These are phyloP conservation scores for Alisma plantagoaquatica DNA, from an alignment of 106 monocot species.

Conservation along the genomic window DNA sequence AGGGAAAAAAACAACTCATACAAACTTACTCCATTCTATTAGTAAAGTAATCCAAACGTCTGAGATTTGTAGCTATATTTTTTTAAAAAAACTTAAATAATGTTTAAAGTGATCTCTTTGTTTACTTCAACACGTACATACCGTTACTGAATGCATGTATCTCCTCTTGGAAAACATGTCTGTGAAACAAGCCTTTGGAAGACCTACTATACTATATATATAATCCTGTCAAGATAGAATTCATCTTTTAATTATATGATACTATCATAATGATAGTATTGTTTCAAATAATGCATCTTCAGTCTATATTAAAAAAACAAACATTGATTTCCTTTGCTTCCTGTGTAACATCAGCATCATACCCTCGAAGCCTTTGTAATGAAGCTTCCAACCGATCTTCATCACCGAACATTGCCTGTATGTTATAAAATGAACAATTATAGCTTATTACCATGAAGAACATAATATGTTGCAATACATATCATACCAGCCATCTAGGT, in stretches of 20 bases:
- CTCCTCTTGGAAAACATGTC: no score
- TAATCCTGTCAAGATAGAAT: neutral
- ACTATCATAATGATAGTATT: no score
- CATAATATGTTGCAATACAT: neutral
- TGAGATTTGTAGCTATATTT: no score
- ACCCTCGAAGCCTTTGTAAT: slow-evolving; percentile 35
- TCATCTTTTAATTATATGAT: neutral
- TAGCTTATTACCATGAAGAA: neutral
- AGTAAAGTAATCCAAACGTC: neutral
- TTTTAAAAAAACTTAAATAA: no score
- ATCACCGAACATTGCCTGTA: slow-evolving; percentile 46
- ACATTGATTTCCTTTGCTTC: slow-evolving; percentile 61
- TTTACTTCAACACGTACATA: no score
- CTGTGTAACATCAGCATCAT: slow-evolving; percentile 41
- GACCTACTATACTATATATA: no score
- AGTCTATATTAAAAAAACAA: no score
- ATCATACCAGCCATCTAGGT: slow-evolving; percentile 65
- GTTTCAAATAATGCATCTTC: no score
- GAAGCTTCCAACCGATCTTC: slow-evolving; percentile 35
- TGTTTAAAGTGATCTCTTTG: no score
- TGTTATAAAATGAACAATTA: no score
- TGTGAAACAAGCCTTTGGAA: no score
- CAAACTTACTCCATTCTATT: slow-evolving; percentile 3
- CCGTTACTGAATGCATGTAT: no score
- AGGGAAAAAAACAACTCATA: neutral